Conservation (phyloP, 108 stramenopile genomes). For the Nitzschia sp. region DNA sequence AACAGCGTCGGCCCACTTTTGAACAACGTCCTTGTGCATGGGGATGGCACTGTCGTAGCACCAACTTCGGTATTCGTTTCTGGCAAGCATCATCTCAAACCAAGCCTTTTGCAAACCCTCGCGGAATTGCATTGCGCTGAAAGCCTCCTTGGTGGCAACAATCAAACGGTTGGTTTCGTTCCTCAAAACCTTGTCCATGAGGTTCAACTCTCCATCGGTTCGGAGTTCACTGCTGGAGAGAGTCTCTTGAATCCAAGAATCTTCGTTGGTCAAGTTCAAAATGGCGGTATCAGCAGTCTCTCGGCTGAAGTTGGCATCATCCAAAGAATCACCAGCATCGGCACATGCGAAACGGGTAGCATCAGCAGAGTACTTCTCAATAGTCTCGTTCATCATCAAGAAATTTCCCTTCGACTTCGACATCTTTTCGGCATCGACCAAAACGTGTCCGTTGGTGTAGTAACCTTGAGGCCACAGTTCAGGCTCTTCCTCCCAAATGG, state of each 20-base stretch:
- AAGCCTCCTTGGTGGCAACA: conserved; percentile 54
- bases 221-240: conserved; percentile 54
- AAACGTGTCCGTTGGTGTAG: conserved; percentile 94
- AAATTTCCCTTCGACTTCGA: conserved; percentile 98
- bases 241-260: conserved; percentile 81
- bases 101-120: conserved; percentile 92
- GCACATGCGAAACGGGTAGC: conserved; percentile 93
- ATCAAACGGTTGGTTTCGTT: conserved; percentile 91
- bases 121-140: conserved; percentile 82
- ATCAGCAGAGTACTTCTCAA: conserved; percentile 84
- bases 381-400: conserved; percentile 91
- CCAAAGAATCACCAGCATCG: conserved; percentile 94
- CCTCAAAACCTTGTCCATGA: conserved; percentile 86
- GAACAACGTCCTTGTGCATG: conserved; percentile 80
- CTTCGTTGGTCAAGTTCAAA: conserved; percentile 84
- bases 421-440: conserved; percentile 97
- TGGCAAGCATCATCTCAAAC: conserved; percentile 88
- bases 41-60: conserved; percentile 78
- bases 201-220: conserved; percentile 58
- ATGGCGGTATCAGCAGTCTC: conserved; percentile 91
- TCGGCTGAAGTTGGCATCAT: conserved; percentile 97
- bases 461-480: conserved; percentile 90
- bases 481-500: conserved; percentile 93
- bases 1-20: conserved; percentile 69
- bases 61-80: conserved; percentile 93